Evolutionary conservation across 169 alveolate genomes (phyloP), one percentile per base, ranked within the genome.

Genomic region (Perkinsus olseni): DNA sequence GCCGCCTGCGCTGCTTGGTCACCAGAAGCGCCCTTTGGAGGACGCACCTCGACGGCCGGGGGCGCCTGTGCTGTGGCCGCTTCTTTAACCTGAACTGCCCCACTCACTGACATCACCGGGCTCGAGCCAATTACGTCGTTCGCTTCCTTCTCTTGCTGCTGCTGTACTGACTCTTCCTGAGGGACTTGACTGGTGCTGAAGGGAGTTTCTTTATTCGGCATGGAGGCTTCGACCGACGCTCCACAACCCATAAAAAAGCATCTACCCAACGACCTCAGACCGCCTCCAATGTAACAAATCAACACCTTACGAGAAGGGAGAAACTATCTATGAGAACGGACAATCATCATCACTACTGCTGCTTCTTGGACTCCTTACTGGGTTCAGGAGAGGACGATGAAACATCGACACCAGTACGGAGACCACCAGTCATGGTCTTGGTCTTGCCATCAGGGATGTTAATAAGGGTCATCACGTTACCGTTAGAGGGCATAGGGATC

Each of bases 361-460:
- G 82, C 82, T 62, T 62, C 82, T 62, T 62, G 34, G 37, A 0
- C 1, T 62, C 82, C 82, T 24, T 62, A 62, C 82, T 21, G 17
- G 82, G 82, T 24, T 62, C 82, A 62, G 82, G 82, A 3, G 82
- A 62, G 1, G 82, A 62, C 10, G 82, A 62, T 3, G 82, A 62
- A 13, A 62, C 82, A 24, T 62, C 82, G 10, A 62, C 82, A 24
- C 82, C 82, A 21, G 82, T 62, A 0, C 82, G 1, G 34, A 62
- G 82, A 24, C 17, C 34, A 24, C 82, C 82, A 62, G 82, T 62
- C 82, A 62, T 62, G 34, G 82, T 62, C 82, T 62, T 62, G 17
- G 82, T 62, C 34, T 97, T 97, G 24, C 99, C 98, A 95, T 98
- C 99, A 74, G 99, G 99, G 82, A 98, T 97, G 96, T 96, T 98